Evolutionary conservation across 768 basidiomycete species (phyloP), one percentile per base, ranked within the genome.

Genomic region (Agrocybe praecox): DNA sequence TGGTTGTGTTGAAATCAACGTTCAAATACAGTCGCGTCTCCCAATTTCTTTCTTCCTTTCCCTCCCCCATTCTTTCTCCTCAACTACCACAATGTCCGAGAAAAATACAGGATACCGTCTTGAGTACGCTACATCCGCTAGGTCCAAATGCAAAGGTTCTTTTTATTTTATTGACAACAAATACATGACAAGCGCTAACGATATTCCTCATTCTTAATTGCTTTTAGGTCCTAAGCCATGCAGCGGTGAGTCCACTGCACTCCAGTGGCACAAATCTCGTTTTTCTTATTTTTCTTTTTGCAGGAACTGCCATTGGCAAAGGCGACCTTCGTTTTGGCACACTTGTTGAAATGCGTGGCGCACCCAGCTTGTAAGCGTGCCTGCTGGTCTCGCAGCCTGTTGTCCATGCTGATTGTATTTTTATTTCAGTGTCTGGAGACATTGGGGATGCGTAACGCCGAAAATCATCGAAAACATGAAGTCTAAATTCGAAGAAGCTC

Each of bases 361-460:
- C 84, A 63, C 82, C 83, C 9, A 79, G 69, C 63, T 90, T 89
- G 91, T 91, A 61, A 64, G 77, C 74, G 46, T 52, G 53, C 34
- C 24, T 49, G 23, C 36, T 57, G 46, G 44, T 36, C 52, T 43
- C 55, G 50, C 43, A 32, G 18, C n/a, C 45, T 10, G 53, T 51
- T 42, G 18, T 34, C 19, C 19, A 21, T 23, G 46, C 52, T 55
- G 19, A 54, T 44, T 22, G 15, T 58, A 33, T 42, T 57, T 9
- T n/a, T n/a, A n/a, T n/a, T 40, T 45, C 23, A 92, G 90, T 66
- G 70, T 79, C 32, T 96, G 92, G 92, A 85, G 92, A 60, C 94
- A 96, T 66, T 96, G 93, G 93, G 94, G 94, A 18, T 96, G 94
- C 67, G 80, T 82, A 7, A 94, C 93, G 0, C 44, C 77, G 18